Percentiles rank a stretch among this genome's conserved stretches.
Evolutionary conservation across 1,284 basidiomycete species (phyloP).

Genomic region (Heterobasidion irregulare): DNA sequence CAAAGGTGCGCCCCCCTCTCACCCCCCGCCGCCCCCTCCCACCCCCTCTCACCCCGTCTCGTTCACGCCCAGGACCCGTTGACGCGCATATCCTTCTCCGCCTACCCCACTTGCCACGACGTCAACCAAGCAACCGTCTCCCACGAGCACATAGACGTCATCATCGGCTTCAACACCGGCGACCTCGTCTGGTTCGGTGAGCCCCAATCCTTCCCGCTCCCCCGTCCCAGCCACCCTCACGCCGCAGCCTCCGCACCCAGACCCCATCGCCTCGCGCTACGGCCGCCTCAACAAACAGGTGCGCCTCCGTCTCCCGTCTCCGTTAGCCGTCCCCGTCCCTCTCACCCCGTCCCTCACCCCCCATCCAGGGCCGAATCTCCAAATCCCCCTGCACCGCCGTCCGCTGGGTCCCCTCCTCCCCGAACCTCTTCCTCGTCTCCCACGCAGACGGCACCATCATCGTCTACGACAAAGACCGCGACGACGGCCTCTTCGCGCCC

Average conservation of each 20-base stretch:
- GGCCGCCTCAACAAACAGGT: slow-evolving; percentile 89
- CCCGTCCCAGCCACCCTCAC: neutral
- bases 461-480: slow-evolving; percentile 84
- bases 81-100: slow-evolving; percentile 78
- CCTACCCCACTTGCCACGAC: slow-evolving; percentile 85
- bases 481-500: slow-evolving; percentile 70
- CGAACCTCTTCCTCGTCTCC: slow-evolving; percentile 83
- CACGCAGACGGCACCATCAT: slow-evolving; percentile 87
- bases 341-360: slow-evolving; percentile 3
- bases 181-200: slow-evolving; percentile 89
- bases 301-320: slow-evolving; percentile 14
- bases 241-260: slow-evolving; percentile 26
- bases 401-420: slow-evolving; percentile 83
- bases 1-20: slow-evolving; percentile 48
- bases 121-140: slow-evolving; percentile 76
- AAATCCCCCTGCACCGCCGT: slow-evolving; percentile 77
- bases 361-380: slow-evolving; percentile 67
- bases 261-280: slow-evolving; percentile 81
- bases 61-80: slow-evolving; percentile 64
- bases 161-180: slow-evolving; percentile 90
- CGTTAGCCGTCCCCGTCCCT: no score
- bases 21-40: neutral
- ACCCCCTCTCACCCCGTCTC: neutral
- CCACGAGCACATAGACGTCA: slow-evolving; percentile 76
- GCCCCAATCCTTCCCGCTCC: slow-evolving; percentile 11